Evolutionary conservation across 768 basidiomycete genomes (phyloP), one percentile per base, ranked within the genome.

Genomic region (Crepidotus variabilis): DNA sequence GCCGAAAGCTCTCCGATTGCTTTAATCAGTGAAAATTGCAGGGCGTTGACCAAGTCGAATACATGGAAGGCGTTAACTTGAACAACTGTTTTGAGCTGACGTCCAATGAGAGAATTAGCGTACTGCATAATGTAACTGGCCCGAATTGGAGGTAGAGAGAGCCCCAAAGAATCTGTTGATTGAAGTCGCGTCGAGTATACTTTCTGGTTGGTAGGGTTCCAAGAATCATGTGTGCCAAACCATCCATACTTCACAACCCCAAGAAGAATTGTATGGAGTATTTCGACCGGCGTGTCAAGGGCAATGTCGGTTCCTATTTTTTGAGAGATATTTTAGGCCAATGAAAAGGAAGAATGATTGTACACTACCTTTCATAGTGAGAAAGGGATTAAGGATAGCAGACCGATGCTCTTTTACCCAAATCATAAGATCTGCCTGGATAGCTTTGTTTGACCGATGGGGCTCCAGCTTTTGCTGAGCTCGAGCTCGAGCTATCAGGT

Each of bases 111-210:
- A 0, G 70, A 72, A 54, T 75, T 76, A 0, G 65, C 61, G 56
- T 78, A 78, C 47, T 79, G 74, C 61, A 75, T 70, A 23, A 80
- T 76, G 57, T 78, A 79, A 1, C 59, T 59, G 0, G 75, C 74
- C 21, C 70, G 69, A 20, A 81, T 70, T 1, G 68, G 23, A 1
- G 63, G 73, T 10, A 73, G 61, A 0, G 64, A 64, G 2, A 74
- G 61, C 0, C 71, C 75, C 18, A 57, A 35, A 14, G 58, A 64
- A 24, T 71, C 50, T 0, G 77, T 71, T 2, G 69, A 58, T 55
- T 74, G 73, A 2, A 76, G 61, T 0, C 71, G 70, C 2, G 55
- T 22, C 0, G 67, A 52, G 50, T 72, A 77, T 0, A 63, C 50
- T 6, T 60, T 56, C 47, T 72, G 62, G 22, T 71, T 57, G 3